These are phyloP conservation scores for Linnemannia hyalina DNA, from an alignment of 192 early-diverging fungal species.

Conservation along the genomic window DNA sequence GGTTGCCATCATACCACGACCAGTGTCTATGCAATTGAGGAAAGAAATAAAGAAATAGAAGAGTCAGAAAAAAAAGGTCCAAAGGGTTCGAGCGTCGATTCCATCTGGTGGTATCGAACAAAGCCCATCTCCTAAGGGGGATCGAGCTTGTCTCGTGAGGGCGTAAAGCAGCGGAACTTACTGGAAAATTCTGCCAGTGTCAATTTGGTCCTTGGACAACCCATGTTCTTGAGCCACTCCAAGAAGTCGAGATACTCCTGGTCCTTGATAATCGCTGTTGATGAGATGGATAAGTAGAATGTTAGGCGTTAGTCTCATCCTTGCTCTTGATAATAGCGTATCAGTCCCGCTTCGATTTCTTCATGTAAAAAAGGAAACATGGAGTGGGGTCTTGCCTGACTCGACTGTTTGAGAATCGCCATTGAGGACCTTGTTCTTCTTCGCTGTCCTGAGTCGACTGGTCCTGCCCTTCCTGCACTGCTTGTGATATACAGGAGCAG, in stretches of 20 bases:
- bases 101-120: background rate
- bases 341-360: background rate
- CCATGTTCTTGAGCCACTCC: constrained; percentile 60
- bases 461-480: constrained; percentile 39
- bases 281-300: background rate
- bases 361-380: background rate
- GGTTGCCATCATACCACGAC: constrained; percentile 73
- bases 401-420: constrained; percentile 14
- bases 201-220: constrained; percentile 66
- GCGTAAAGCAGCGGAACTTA: constrained; percentile 19
- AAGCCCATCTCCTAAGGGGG: too few relatives aligned
- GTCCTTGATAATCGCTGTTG: constrained; percentile 59
- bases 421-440: constrained; percentile 3
- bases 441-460: constrained; percentile 17
- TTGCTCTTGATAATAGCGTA: background rate
- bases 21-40: constrained; percentile 54
- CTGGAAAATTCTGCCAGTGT: constrained; percentile 66
- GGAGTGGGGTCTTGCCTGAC: constrained; percentile 21
- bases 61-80: background rate
- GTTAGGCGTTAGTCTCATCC: background rate
- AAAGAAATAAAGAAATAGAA: background rate
- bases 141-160: background rate
- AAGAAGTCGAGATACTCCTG: constrained; percentile 61
- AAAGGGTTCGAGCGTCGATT: background rate
- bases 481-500: background rate